phyloP scores from a whole-genome alignment of 2,329 filamentous ascomycete species.

The Ophiostoma angusticollis region DNA sequence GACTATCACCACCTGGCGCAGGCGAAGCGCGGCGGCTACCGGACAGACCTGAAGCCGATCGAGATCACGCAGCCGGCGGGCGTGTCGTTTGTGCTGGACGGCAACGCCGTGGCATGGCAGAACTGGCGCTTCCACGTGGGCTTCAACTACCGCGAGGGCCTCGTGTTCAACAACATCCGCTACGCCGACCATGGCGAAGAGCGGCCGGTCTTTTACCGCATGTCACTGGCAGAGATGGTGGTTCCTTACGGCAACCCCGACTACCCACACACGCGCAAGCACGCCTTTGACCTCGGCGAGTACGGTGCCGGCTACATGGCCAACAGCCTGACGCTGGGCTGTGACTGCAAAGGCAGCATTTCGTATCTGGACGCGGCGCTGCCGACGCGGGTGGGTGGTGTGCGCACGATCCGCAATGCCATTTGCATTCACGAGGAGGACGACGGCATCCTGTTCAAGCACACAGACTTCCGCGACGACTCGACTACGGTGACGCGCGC shows the following conservation, averaged over 20 bases:
- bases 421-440: constrained; percentile 95
- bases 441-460: constrained; percentile 82
- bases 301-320: constrained; percentile 69
- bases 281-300: constrained; percentile 70
- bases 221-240: constrained; percentile 88
- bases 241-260: constrained; percentile 79
- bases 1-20: constrained; percentile 71
- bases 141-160: constrained; percentile 89
- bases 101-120: constrained; percentile 70
- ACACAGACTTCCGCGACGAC: constrained; percentile 84
- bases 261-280: constrained; percentile 67
- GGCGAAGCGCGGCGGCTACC: constrained; percentile 60
- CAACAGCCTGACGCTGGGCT: constrained; percentile 62
- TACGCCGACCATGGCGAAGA: constrained; percentile 73
- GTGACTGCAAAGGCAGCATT: constrained; percentile 81
- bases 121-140: constrained; percentile 90
- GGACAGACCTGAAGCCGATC: constrained; percentile 66
- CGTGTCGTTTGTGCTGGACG: constrained; percentile 59
- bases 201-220: constrained; percentile 72
- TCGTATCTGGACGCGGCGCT: constrained; percentile 85
- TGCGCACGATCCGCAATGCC: constrained; percentile 77
- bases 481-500: constrained; percentile 75
- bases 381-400: constrained; percentile 59
- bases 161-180: constrained; percentile 80
- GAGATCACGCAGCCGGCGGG: constrained; percentile 66